Base-by-base conservation (phyloP, 163 green algal genomes). In the Chlamydomonas reinhardtii region DNA sequence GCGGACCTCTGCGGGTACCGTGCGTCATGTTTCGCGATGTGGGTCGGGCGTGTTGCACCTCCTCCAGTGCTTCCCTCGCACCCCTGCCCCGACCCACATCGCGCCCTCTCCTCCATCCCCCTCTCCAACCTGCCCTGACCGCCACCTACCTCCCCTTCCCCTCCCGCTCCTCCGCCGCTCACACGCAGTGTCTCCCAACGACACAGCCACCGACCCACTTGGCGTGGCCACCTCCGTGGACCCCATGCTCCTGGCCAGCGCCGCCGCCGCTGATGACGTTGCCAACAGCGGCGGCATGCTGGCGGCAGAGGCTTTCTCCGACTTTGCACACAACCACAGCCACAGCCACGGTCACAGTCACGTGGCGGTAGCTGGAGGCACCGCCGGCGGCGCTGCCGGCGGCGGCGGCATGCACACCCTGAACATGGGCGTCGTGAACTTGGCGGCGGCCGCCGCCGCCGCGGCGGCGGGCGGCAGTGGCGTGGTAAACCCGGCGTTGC, bases 371-470 rank as follows among this genome's bases (percentile, higher is more conserved):
- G n/a, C n/a, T n/a, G n/a, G n/a, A n/a, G n/a, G n/a, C n/a, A n/a
- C 39, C 39, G 39, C 39, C 39, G 39, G 39, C 39, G 39, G 39
- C 39, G 39, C 39, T 14, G 39, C 39, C 5, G 39, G 39, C n/a
- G 65, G 17, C 52, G 32, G 56, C 61, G 35, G 48, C 80, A 27
- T 17, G 14, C 80, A 86, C 17, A 71, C 70, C 70, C 56, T 86
- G 0, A 72, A 71, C 69, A n/a, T 86, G 34, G 80, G 80, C 34
- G 80, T 86, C 4, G 70, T 79, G 1, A 79, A 73, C 70, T 35
- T 86, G 80, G 80, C 80, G 27, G 52, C 79, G 4, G 19, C 62
- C 17, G 37, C 64, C 25, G 75, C 27, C 20, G 43, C 64, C n/a
- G 37, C 43, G 25, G 16, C 19, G 3, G 48, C 27, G 32, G 31